Conservation (phyloP, 2,329 filamentous ascomycete genomes). For the Leptodontidium sp. region DNA sequence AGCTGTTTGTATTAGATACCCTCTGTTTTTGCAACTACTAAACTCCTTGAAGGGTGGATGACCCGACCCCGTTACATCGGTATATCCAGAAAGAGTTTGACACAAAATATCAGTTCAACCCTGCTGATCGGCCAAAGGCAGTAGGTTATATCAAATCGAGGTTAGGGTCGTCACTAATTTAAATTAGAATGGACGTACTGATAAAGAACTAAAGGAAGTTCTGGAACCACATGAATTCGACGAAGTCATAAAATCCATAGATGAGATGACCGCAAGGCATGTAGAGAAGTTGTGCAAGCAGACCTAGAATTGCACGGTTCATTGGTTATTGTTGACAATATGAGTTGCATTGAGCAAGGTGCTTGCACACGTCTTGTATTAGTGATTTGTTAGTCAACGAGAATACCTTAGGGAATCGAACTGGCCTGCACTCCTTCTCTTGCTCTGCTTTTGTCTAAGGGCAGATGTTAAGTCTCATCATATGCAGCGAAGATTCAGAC, state of each 20-base stretch:
- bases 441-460: too few relatives aligned
- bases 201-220: slow-evolving; percentile 20
- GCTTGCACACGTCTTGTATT: slow-evolving; percentile 11
- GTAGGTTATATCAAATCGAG: slow-evolving; percentile 23
- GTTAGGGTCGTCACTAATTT: slow-evolving; percentile 17
- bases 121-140: slow-evolving; percentile 8
- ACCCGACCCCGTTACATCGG: too few relatives aligned
- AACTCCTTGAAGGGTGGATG: background rate
- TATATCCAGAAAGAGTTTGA: too few relatives aligned
- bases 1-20: slow-evolving; percentile 25
- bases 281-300: slow-evolving; percentile 20
- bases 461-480: too few relatives aligned
- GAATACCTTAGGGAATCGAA: slow-evolving; percentile 14
- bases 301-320: slow-evolving; percentile 1
- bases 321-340: background rate
- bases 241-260: slow-evolving; percentile 20
- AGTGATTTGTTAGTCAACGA: slow-evolving; percentile 14
- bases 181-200: slow-evolving; percentile 24
- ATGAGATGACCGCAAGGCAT: slow-evolving; percentile 26
- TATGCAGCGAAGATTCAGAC: too few relatives aligned
- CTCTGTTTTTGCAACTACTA: slow-evolving; percentile 19
- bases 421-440: background rate
- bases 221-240: slow-evolving; percentile 18
- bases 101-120: too few relatives aligned
- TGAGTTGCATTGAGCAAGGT: slow-evolving; percentile 23